A percentile compares a stretch with the other conserved stretches of the same genome.
These are phyloP conservation scores for Termitomyces sp. DNA, from an alignment of 768 basidiomycete genomes.

Conservation along the genomic window DNA sequence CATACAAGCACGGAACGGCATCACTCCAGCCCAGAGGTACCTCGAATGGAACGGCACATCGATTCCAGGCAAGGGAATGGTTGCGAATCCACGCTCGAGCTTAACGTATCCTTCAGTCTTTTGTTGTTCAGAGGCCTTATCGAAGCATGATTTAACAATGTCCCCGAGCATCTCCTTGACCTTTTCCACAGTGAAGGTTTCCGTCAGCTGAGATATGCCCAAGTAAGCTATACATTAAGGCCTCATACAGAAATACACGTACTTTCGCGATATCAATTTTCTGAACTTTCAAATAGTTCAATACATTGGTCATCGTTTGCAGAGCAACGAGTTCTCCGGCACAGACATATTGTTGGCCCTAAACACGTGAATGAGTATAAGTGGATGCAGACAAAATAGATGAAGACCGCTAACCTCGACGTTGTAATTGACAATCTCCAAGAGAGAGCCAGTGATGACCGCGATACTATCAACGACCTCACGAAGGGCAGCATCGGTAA, in stretches of 20 bases:
- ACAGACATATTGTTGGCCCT: conserved; percentile 99
- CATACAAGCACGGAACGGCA: conserved; percentile 95
- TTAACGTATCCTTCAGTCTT: conserved; percentile 83
- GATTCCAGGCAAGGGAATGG: conserved; percentile 92
- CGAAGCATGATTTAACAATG: conserved; percentile 80
- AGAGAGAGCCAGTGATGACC: conserved; percentile 64
- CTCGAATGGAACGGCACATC: conserved; percentile 99
- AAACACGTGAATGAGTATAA: conserved; percentile 7
- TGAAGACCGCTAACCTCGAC: conserved; percentile 57
- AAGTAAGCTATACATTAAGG: not conserved
- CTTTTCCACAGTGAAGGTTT: conserved; percentile 84
- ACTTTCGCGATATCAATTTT: conserved; percentile 92
- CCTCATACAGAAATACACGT: not conserved
- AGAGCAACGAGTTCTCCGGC: conserved; percentile 93
- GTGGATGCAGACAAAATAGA: conserved; percentile 1
- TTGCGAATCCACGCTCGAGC: conserved; percentile 95
- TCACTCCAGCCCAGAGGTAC: conserved; percentile 97
- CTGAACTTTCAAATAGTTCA: conserved; percentile 95
- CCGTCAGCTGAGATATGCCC: conserved; percentile 56
- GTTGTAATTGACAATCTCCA: conserved; percentile 98
- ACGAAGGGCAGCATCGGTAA: conserved; percentile 92
- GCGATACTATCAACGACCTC: conserved; percentile 95
- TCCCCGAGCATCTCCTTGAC: conserved; percentile 95
- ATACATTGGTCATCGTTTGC: conserved; percentile 90
- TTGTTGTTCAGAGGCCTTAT: conserved; percentile 73